Base-by-base conservation (phyloP, 495 filamentous ascomycete species). In the Mycothermus thermophilus region DNA sequence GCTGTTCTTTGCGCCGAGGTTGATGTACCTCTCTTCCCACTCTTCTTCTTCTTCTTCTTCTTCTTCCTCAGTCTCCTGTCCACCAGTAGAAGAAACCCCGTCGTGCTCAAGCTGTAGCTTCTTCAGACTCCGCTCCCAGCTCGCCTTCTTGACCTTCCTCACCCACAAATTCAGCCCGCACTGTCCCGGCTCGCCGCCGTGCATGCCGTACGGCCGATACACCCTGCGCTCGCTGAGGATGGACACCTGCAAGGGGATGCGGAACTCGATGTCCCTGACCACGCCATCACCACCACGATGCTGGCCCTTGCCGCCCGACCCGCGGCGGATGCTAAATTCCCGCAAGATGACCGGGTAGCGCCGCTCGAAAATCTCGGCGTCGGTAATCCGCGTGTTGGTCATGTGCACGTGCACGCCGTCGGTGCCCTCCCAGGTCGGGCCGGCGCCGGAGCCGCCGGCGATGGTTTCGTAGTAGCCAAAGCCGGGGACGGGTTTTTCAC, bases 401-500 rank as follows among this genome's bases (percentile, higher is more conserved):
- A 96, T 97, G 57, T 96, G 88, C 14, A 77, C 79, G 52, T 97
- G 90, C 28, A 96, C 83, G 27, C 90, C 90, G 32, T 71, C 78
- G 6, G 85, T 85, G 28, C 90, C 90, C 35, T 83, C 70, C 90
- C 90, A 97, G 23, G 70, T 69, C 1, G 80, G 72, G 0, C 88
- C 87, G 0, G 90, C 90, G 33, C 90, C 90, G 43, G 75, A 80
- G 7, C 90, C 90, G 17, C 90, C 90, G 2, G 88, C 85, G 50
- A 95, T 93, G 1, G 87, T 95, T 60, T 95, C 87, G 60, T 96
- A 96, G 66, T 97, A 97, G 12, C 90, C 90, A 54, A 97, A 97
- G 11, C 85, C 86, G 35, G 67, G 70, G 22, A 76, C 64, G 30
- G 66, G 67, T 5, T 60, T 46, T 44, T 77, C 50, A 20, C 74